Evolutionary conservation across 495 filamentous ascomycete species (phyloP).

Genomic region (Parathielavia hyrcaniae): DNA sequence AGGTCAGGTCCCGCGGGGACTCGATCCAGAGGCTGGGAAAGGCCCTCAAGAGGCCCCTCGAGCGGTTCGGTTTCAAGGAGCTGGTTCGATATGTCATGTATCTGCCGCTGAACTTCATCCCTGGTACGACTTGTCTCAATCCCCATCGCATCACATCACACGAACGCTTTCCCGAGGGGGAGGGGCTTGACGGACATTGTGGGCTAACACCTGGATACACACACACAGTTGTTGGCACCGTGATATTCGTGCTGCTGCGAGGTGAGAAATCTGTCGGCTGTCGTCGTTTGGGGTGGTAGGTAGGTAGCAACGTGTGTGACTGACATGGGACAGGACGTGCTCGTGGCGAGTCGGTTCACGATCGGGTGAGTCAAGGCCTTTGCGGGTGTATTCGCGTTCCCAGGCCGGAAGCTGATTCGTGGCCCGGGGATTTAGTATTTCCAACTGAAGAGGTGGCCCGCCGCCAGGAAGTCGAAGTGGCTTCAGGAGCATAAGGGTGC

Average conservation of each 20-base stretch:
- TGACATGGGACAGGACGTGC: slow-evolving; percentile 33
- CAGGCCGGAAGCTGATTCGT: slow-evolving; percentile 13
- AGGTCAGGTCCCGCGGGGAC: slow-evolving; percentile 56
- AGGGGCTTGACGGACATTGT: background rate
- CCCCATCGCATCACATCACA: background rate
- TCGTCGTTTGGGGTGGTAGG: too few relatives aligned
- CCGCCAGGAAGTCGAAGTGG: slow-evolving; percentile 55
- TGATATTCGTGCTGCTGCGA: slow-evolving; percentile 69
- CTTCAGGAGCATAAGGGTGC: slow-evolving; percentile 55
- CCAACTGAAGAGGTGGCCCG: slow-evolving; percentile 77
- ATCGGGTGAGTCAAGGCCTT: slow-evolving; percentile 24
- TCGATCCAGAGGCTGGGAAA: slow-evolving; percentile 68
- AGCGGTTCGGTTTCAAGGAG: slow-evolving; percentile 56
- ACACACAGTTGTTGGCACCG: slow-evolving; percentile 69
- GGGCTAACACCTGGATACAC: slow-evolving; percentile 5
- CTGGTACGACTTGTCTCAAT: slow-evolving; percentile 49
- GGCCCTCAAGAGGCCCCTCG: slow-evolving; percentile 61
- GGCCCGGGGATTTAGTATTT: slow-evolving; percentile 65
- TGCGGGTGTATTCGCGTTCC: background rate
- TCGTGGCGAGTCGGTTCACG: slow-evolving; percentile 32
- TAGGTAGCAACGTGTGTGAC: background rate
- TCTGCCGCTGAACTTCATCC: slow-evolving; percentile 88
- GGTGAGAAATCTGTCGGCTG: slow-evolving; percentile 40
- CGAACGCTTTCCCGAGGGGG: background rate
- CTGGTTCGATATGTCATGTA: slow-evolving; percentile 68